These are phyloP conservation scores for Rosa hybrid DNA, from an alignment of 331 rosid genomes.

Conservation along the genomic window DNA sequence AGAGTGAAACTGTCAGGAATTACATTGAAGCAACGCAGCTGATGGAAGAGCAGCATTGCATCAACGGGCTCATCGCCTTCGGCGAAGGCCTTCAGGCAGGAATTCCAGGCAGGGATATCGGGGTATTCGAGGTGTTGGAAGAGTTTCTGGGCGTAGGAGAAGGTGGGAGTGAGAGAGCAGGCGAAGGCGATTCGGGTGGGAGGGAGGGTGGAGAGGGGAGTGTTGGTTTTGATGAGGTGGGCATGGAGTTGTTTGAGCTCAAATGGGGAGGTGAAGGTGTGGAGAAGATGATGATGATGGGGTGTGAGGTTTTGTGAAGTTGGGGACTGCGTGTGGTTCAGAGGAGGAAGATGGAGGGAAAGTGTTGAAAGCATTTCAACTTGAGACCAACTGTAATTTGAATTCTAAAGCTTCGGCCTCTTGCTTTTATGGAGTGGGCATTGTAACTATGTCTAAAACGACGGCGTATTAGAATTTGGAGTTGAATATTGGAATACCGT, in stretches of 20 bases:
- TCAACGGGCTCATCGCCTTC: conserved; percentile 24
- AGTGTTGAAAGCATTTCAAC: conserved; percentile 13
- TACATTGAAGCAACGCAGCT: conserved; percentile 21
- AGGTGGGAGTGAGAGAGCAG: conserved; percentile 28
- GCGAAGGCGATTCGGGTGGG: conserved; percentile 30
- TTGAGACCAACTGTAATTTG: background rate
- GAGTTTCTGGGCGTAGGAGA: conserved; percentile 29
- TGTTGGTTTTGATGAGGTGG: conserved; percentile 36
- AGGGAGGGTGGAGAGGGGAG: conserved; percentile 32
- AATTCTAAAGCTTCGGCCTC: background rate
- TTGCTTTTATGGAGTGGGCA: no score
- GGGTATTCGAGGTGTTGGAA: conserved; percentile 12
- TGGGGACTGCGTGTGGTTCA: background rate
- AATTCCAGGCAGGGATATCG: conserved; percentile 28
- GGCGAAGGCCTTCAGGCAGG: conserved; percentile 28
- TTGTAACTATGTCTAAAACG: background rate
- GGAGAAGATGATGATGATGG: conserved; percentile 18
- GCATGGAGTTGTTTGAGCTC: conserved; percentile 46
- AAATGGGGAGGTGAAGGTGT: conserved; percentile 25
- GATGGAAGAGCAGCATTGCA: conserved; percentile 32
- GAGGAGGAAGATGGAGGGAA: conserved; percentile 16
- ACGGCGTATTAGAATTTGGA: background rate
- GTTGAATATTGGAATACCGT: no score
- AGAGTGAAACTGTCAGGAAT: conserved; percentile 32
- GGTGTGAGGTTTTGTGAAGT: background rate